phyloP scores from a whole-genome alignment of 768 basidiomycete species.

The Termitomyces sp. region DNA sequence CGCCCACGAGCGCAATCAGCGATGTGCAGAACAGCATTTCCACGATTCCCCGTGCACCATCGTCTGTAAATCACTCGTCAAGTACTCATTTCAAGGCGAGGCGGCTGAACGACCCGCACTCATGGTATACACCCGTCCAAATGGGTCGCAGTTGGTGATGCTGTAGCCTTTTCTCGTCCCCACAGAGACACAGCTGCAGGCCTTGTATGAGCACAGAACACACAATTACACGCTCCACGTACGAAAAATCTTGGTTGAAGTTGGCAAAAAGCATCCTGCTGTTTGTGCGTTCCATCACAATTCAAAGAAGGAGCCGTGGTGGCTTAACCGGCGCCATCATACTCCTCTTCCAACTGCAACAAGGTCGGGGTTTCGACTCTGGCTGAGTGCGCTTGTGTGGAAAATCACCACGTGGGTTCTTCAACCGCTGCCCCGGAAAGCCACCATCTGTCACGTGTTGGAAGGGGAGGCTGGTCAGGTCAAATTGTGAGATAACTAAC shows the following conservation, averaged over 20 bases:
- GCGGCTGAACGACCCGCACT: slow-evolving; percentile 37
- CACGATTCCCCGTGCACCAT: slow-evolving; percentile 92
- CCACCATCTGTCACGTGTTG: too few species aligned
- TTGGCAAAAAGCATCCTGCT: slow-evolving; percentile 76
- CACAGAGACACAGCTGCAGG: slow-evolving; percentile 79
- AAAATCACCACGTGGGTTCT: too few species aligned
- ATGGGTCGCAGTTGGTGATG: slow-evolving; percentile 98
- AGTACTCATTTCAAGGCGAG: too few species aligned
- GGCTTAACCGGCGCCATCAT: too few species aligned
- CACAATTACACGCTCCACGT: slow-evolving; percentile 19
- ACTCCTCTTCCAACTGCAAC: too few species aligned
- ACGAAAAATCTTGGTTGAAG: slow-evolving; percentile 99
- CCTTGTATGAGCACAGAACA: background rate
- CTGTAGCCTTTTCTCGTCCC: slow-evolving; percentile 95
- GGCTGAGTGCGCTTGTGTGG: too few species aligned
- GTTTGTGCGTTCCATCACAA: too few species aligned
- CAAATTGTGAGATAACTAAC: too few species aligned
- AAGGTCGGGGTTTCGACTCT: too few species aligned
- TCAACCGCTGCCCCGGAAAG: too few species aligned
- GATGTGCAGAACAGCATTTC: slow-evolving; percentile 99
- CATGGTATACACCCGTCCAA: slow-evolving; percentile 91
- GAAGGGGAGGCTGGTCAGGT: too few species aligned
- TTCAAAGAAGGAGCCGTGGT: too few species aligned
- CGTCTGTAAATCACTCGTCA: slow-evolving; percentile 41
- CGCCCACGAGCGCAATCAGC: slow-evolving; percentile 93